These are phyloP conservation scores for Emmonsiellopsis sp. DNA, from an alignment of 2,329 filamentous ascomycete species.

Conservation along the genomic window DNA sequence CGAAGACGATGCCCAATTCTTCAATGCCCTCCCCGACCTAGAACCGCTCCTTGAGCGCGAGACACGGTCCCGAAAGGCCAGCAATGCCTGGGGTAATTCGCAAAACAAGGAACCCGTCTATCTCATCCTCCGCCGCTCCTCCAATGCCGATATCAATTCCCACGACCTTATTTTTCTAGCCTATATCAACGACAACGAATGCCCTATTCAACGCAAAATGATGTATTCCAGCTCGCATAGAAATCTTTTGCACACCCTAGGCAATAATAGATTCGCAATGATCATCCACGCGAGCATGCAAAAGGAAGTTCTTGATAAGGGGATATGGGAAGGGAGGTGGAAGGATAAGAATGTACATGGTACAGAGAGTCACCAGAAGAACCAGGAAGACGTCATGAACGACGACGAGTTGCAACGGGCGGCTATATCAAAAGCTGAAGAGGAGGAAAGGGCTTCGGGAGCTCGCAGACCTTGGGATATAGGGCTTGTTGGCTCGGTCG, in stretches of 20 bases:
- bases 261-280: conserved; percentile 51
- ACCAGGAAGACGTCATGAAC: conserved; percentile 15
- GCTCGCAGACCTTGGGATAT: neutral
- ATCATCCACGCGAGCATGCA: conserved; percentile 50
- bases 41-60: conserved; percentile 45
- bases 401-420: conserved; percentile 47
- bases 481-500: too few species aligned
- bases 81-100: too few species aligned
- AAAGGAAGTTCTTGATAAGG: conserved; percentile 46
- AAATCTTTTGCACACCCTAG: conserved; percentile 52
- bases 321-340: conserved; percentile 38
- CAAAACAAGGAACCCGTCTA: conserved; percentile 39
- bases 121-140: conserved; percentile 48
- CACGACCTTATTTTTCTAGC: conserved; percentile 46
- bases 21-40: conserved; percentile 42
- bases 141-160: conserved; percentile 12
- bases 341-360: conserved; percentile 37
- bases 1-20: conserved; percentile 35
- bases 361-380: conserved; percentile 9
- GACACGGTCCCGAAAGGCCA: conserved; percentile 14
- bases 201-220: conserved; percentile 52
- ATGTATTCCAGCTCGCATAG: conserved; percentile 57
- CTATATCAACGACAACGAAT: conserved; percentile 54
- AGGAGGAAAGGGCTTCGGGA: conserved; percentile 37
- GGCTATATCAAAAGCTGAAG: conserved; percentile 31